Evolutionary conservation across 352 stramenopile species (phyloP).

Genomic region (Pythium guiyangense): DNA sequence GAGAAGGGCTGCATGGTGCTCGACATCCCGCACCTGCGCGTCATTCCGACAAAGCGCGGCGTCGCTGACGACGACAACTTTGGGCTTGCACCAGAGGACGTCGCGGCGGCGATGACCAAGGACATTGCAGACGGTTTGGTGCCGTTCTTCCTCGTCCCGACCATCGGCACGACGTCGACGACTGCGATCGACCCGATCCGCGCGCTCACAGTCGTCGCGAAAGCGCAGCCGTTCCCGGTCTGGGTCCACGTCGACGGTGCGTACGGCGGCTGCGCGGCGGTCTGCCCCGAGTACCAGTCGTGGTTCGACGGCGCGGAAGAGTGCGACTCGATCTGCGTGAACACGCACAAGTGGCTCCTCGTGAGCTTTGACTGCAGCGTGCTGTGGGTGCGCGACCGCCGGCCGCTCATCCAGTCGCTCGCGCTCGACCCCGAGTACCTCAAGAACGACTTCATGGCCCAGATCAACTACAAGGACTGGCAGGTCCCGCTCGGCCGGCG

Average conservation of each 20-base stretch:
- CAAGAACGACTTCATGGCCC: slow-evolving; percentile 63
- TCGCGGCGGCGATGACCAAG: too few relatives aligned
- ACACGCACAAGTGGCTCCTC: slow-evolving; percentile 77
- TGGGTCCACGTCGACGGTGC: too few relatives aligned
- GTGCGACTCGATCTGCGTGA: slow-evolving; percentile 65
- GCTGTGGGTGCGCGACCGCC: slow-evolving; percentile 26
- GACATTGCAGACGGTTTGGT: too few relatives aligned
- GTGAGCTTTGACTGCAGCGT: slow-evolving; percentile 46
- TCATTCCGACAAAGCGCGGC: slow-evolving; percentile 43
- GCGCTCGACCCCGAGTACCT: slow-evolving; percentile 65
- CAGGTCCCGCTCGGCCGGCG: slow-evolving; percentile 27
- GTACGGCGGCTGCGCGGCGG: too few relatives aligned
- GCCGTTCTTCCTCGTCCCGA: too few relatives aligned
- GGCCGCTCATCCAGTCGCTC: slow-evolving; percentile 47
- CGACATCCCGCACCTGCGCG: slow-evolving; percentile 48
- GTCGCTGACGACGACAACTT: slow-evolving; percentile 18
- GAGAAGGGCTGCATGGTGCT: slow-evolving; percentile 70
- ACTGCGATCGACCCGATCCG: too few relatives aligned
- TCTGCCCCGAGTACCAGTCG: slow-evolving; percentile 3
- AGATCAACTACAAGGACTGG: slow-evolving; percentile 72
- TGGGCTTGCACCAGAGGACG: too few relatives aligned
- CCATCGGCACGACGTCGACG: too few relatives aligned
- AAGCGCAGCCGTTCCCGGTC: too few relatives aligned
- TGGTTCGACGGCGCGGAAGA: slow-evolving; percentile 53
- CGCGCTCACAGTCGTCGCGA: too few relatives aligned